Base-by-base conservation (phyloP, 371 early-diverging fungal species). In the Polyrhizophydium stewartii region DNA sequence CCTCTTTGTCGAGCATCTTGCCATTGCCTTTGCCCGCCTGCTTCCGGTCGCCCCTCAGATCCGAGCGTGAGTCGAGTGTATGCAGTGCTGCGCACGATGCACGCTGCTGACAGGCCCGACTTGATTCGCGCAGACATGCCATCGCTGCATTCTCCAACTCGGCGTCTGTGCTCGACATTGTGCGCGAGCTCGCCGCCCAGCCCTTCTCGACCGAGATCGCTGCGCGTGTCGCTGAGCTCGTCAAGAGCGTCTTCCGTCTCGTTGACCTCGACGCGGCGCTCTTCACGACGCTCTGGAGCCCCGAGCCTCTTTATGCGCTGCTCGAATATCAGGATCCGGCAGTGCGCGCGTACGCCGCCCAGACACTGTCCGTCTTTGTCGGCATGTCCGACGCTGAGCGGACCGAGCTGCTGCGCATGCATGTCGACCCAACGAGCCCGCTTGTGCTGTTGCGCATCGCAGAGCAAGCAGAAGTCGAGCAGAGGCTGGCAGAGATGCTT, bases 11-110 rank as follows among this genome's bases (percentile, higher is more conserved):
- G 58, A 66, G 49, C 41, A n/a, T 17, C 33, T 86, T 60, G 83
- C 85, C 52, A 69, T 73, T 55, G 87, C 91, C 19, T 82, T 89
- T 60, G 83, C 87, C 43, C 32, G 76, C 57, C 70, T 92, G 53
- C 67, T 90, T 50, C 84, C 86, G 27, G 81, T 85, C 43, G 82
- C 84, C 31, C 92, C 93, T 40, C 92, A 93, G 70, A 73, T 90
- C 10, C 77, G 81, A 69, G 82, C 87, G 82, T 85, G 79, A 32
- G 53, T 56, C 37, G 46, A 81, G 74, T 83, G 81, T 77, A 65
- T 76, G 51, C 69, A 81, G n/a, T 76, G 72, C 58, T 70, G 84
- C 55, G 75, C 87, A 58, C 76, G 81, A 63, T 61, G 79, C 61
- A 76, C 13, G 66, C 74, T 78, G 72, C 59, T 82, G 58, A 70